Conservation (phyloP, 805 yeast species). For the Cyberlindnera mycetangii region DNA sequence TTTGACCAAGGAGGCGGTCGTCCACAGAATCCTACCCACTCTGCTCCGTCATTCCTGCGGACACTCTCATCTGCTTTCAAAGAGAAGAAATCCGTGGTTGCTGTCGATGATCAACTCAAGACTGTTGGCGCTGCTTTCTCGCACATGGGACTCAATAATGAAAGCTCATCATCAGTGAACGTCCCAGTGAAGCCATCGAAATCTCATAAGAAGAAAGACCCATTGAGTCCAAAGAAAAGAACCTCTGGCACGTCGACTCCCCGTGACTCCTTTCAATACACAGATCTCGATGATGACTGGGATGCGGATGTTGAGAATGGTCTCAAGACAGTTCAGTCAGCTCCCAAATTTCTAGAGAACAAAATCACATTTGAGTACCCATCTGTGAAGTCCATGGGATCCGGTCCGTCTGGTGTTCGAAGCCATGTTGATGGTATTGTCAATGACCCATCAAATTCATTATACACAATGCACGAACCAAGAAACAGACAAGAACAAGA, state of each 20-base stretch:
- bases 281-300: constrained; percentile 91
- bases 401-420: constrained; percentile 17
- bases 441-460: constrained; percentile 32
- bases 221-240: constrained; percentile 10
- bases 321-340: constrained; percentile 22
- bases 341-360: constrained; percentile 32
- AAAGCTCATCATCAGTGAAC: constrained; percentile 9
- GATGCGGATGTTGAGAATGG: constrained; percentile 65
- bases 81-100: constrained; percentile 29
- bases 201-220: constrained; percentile 9
- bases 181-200: constrained; percentile 18
- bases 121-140: constrained; percentile 57
- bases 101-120: constrained; percentile 33
- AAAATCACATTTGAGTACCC: constrained; percentile 29
- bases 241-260: constrained; percentile 22
- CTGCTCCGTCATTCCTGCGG: constrained; percentile 32
- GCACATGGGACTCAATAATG: constrained; percentile 43
- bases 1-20: constrained; percentile 69
- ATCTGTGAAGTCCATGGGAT: constrained; percentile 25
- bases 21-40: constrained; percentile 51
- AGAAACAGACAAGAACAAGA: constrained; percentile 36
- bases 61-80: constrained; percentile 28
- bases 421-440: constrained; percentile 23
- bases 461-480: constrained; percentile 42
- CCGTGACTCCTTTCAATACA: constrained; percentile 39